These are phyloP conservation scores for Pestalotiopsis sp. DNA, from an alignment of 2,329 filamentous ascomycete genomes.

Conservation along the genomic window DNA sequence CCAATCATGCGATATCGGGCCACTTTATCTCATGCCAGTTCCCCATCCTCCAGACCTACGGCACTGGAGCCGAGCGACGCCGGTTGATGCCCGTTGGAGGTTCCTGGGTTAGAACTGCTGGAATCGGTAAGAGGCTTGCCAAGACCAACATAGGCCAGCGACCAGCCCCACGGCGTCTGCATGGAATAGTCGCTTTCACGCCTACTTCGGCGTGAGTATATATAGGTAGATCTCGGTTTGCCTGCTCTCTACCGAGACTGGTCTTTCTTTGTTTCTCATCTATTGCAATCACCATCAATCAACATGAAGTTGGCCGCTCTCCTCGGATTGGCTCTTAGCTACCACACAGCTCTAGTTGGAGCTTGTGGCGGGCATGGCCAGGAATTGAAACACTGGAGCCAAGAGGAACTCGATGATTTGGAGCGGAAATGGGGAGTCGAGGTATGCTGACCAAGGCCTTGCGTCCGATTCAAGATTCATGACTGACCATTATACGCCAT, in stretches of 20 bases:
- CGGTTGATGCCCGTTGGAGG: not conserved
- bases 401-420: conserved; percentile 54
- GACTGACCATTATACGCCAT: not conserved
- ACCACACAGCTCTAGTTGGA: conserved; percentile 24
- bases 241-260: not conserved
- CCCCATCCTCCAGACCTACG: not conserved
- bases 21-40: not conserved
- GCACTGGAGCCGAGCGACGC: conserved; percentile 3
- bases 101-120: conserved; percentile 4
- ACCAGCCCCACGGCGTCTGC: not conserved
- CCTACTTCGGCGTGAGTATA: not conserved
- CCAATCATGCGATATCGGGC: conserved; percentile 7
- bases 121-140: conserved; percentile 7
- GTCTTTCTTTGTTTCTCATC: not conserved
- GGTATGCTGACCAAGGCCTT: conserved; percentile 38
- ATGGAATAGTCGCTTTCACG: not conserved
- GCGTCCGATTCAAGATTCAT: not conserved
- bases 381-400: conserved; percentile 47
- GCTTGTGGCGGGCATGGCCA: conserved; percentile 36
- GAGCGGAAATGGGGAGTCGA: conserved; percentile 62
- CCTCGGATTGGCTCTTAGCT: conserved; percentile 29
- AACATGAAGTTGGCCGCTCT: conserved; percentile 28
- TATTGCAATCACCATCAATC: conserved; percentile 1
- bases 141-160: not conserved
- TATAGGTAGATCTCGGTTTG: not conserved